Evolutionary conservation across 306 rosid species (phyloP).

Genomic region (Citrullus colocynthis): DNA sequence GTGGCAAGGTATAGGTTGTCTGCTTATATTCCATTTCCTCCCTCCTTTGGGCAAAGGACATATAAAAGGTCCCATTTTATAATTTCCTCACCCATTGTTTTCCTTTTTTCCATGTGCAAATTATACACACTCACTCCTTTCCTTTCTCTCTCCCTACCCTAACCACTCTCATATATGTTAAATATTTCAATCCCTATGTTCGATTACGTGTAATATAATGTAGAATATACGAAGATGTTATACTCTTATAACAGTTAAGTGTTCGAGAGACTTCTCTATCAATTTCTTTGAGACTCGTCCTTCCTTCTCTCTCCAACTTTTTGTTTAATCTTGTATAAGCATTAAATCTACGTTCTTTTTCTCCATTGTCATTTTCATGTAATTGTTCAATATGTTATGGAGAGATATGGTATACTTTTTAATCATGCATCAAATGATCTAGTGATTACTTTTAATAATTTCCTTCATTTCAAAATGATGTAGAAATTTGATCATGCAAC

Average conservation of each 20-base stretch:
- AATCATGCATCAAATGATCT: too few species aligned
- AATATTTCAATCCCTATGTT: neutral
- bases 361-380: neutral
- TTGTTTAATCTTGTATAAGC: too few species aligned
- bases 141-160: neutral
- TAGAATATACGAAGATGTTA: neutral
- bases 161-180: neutral
- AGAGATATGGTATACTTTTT: neutral
- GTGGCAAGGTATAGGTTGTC: neutral
- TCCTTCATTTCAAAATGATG: too few species aligned
- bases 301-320: neutral
- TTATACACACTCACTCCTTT: neutral
- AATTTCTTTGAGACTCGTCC: neutral
- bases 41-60: slow-evolving; percentile 8
- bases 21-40: neutral
- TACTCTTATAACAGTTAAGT: neutral
- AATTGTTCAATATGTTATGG: neutral
- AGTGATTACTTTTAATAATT: too few species aligned
- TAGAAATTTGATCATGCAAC: too few species aligned
- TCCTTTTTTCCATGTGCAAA: neutral
- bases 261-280: neutral
- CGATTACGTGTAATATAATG: neutral
- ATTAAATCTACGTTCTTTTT: too few species aligned
- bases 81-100: neutral
- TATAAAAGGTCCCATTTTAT: neutral